Base-by-base conservation (phyloP, 129 eudicot genomes). In the Pittosporum tobira region DNA sequence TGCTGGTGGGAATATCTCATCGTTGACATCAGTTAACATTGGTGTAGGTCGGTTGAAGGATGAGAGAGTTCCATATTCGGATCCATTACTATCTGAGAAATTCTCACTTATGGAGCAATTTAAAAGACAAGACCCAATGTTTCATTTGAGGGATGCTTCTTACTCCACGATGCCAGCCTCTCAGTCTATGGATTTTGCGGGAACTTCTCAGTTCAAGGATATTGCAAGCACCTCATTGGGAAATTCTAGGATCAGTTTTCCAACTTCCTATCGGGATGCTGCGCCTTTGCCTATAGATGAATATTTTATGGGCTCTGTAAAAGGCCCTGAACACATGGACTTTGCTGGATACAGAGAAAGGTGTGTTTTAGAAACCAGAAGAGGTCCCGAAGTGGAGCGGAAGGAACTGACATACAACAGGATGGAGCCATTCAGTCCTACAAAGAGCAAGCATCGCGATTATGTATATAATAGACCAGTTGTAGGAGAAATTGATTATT, bases 191-290 rank as follows among this genome's bases (percentile, higher is more conserved):
- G 81, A 75, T 34, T 45, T 65, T 38, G 51, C 36, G 15, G 75
- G 63, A 48, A 63, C 68, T 20, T 60, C 78, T 48, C 78, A 66
- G 38, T 40, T 71, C 36, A 71, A 71, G 42, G 81, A 75, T 57
- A 63, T 67, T 71, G 59, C 66, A 62, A 59, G 78, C 65, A 58
- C 70, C 45, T 72, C 81, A 40, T 65, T 70, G 7, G 43, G 73
- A 74, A 71, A 70, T 28, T 59, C 67, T 3, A 75, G 73, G 34
- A 57, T 24, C 49, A 67, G 68, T 52, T 62, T 71, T 34, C 64
- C 48, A 27, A 63, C 51, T 46, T 49, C 73, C n/a, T 48, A 71
- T 58, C 77, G 57, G 57, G 75, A 63, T 54, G 78, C 64, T 38
- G 24, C 68, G 47, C 72, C 73, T 68, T 43, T 64, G 37, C 49